These are phyloP conservation scores for Postia placenta DNA, from an alignment of 768 basidiomycete genomes.

Conservation along the genomic window DNA sequence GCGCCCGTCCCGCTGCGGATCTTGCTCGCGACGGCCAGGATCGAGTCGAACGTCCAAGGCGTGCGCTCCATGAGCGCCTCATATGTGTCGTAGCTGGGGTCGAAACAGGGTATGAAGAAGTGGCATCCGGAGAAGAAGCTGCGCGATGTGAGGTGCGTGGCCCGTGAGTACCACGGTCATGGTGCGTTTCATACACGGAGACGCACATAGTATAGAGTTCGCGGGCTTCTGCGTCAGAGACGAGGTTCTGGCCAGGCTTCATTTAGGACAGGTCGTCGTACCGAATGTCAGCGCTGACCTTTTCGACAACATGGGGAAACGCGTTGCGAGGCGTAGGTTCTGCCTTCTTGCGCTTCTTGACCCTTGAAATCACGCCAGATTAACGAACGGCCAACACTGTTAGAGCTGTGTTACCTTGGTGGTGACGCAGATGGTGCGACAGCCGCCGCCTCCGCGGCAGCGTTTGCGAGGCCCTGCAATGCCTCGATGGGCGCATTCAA, in stretches of 20 bases:
- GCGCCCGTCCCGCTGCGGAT: conserved; percentile 88
- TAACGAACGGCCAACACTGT: not conserved
- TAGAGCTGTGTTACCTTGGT: conserved; percentile 61
- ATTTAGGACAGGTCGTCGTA: conserved; percentile 7
- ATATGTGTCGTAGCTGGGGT: conserved; percentile 89
- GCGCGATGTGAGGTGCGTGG: conserved; percentile 14
- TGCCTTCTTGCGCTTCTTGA: conserved; percentile 79
- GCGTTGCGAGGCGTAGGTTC: conserved; percentile 82
- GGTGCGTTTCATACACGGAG: no score
- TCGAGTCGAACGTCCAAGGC: conserved; percentile 93
- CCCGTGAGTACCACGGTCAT: no score
- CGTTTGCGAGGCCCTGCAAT: conserved; percentile 89
- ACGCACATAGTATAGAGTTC: conserved; percentile 87
- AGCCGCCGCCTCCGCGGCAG: conserved; percentile 89
- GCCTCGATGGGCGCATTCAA: conserved; percentile 93
- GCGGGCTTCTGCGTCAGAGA: conserved; percentile 79
- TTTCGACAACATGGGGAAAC: conserved; percentile 86
- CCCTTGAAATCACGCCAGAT: conserved; percentile 32
- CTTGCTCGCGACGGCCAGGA: conserved; percentile 88
- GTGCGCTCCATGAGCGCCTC: conserved; percentile 88
- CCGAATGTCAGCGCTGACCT: conserved; percentile 35
- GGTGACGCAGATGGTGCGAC: conserved; percentile 61
- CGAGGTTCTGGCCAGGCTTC: no score
- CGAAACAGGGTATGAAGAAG: conserved; percentile 93
- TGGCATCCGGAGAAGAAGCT: conserved; percentile 97